Conservation (phyloP, 305 asterid species). For the Solanum hybrid region DNA sequence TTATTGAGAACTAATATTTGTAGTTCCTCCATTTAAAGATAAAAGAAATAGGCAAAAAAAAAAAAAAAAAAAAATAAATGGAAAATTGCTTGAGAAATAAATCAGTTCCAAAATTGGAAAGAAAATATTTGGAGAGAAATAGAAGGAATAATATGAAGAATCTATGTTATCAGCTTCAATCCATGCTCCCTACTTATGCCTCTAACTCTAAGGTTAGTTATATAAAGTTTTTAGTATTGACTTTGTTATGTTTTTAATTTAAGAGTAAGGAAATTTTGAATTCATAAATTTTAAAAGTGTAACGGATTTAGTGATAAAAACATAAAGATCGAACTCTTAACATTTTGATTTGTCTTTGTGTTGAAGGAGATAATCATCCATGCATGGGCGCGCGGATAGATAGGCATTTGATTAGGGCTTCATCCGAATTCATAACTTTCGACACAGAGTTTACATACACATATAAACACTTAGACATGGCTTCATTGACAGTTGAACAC, state of each 20-base stretch:
- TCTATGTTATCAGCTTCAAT: neutral
- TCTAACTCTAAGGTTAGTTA: neutral
- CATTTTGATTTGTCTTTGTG: neutral
- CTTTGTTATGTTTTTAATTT: neutral
- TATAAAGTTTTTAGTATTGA: neutral
- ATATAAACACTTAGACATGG: too few relatives aligned
- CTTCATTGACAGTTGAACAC: too few relatives aligned
- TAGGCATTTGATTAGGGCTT: neutral
- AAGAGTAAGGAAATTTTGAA: neutral
- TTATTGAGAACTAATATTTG: neutral
- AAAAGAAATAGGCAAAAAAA: neutral
- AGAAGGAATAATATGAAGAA: neutral
- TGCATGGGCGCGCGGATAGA: neutral
- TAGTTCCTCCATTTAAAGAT: neutral
- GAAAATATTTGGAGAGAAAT: neutral
- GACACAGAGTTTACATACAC: neutral
- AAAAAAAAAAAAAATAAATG: neutral
- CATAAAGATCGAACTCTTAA: neutral
- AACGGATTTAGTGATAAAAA: neutral
- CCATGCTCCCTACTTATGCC: neutral
- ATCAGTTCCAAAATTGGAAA: neutral
- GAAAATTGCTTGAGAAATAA: neutral
- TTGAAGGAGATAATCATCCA: neutral
- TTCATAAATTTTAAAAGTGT: neutral
- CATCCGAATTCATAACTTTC: too few relatives aligned